Percentiles rank a stretch among this genome's conserved stretches.
These are phyloP conservation scores for Trametes cingulata DNA, from an alignment of 768 basidiomycete species.

Conservation along the genomic window DNA sequence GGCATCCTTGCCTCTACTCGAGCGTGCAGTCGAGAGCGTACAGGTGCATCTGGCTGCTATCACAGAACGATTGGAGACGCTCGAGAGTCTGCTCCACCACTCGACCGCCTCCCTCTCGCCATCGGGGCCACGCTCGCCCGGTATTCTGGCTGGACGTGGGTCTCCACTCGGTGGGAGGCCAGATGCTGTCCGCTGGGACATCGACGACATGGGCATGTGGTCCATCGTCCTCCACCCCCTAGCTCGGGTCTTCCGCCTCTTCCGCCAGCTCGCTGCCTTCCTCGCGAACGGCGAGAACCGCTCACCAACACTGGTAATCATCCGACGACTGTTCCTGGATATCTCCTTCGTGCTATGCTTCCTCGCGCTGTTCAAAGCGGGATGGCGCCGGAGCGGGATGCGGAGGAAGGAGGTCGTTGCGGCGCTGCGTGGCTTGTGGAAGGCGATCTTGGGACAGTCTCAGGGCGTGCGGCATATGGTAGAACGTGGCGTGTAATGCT, in stretches of 20 bases:
- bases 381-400: conserved; percentile 71
- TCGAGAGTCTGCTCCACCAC: conserved; percentile 47
- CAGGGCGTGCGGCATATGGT: conserved; percentile 46
- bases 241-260: conserved; percentile 46
- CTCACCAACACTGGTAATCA: conserved; percentile 65
- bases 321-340: conserved; percentile 77
- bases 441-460: conserved; percentile 59
- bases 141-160: conserved; percentile 13
- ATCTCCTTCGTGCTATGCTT: conserved; percentile 71
- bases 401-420: conserved; percentile 66
- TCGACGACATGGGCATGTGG: conserved; percentile 87
- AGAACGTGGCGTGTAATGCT: conserved; percentile 40
- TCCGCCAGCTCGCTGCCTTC: conserved; percentile 57
- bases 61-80: conserved; percentile 59
- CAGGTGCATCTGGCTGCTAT: conserved; percentile 83
- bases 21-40: conserved; percentile 76
- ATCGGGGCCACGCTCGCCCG: conserved; percentile 25
- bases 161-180: conserved; percentile 17
- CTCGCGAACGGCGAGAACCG: conserved; percentile 59
- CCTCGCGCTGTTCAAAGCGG: conserved; percentile 52
- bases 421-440: conserved; percentile 69
- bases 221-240: conserved; percentile 68
- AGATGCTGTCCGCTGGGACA: conserved; percentile 49
- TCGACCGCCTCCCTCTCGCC: conserved; percentile 38
- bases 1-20: conserved; percentile 48